These are phyloP conservation scores for Trichoderma asperellum DNA, from an alignment of 2,329 filamentous ascomycete genomes.

Conservation along the genomic window DNA sequence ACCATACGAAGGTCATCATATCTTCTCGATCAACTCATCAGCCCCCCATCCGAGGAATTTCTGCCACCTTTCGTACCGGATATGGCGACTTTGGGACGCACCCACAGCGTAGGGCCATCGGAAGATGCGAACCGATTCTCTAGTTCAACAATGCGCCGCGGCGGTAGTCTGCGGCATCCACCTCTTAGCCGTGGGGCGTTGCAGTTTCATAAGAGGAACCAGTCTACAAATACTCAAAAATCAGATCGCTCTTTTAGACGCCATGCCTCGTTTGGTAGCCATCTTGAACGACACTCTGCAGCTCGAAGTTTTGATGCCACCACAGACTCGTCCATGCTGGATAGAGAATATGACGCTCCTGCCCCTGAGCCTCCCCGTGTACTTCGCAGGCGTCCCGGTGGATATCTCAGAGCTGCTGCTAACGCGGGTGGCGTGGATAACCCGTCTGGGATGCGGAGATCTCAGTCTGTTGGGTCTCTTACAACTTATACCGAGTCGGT, in stretches of 20 bases:
- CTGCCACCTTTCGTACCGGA: slow-evolving; percentile 56
- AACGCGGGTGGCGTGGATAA: slow-evolving; percentile 55
- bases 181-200: slow-evolving; percentile 39
- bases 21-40: slow-evolving; percentile 54
- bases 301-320: slow-evolving; percentile 66
- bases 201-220: slow-evolving; percentile 49
- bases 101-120: slow-evolving; percentile 37
- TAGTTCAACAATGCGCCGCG: slow-evolving; percentile 36
- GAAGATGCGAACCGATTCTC: slow-evolving; percentile 43
- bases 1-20: slow-evolving; percentile 61
- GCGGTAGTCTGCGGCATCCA: slow-evolving; percentile 35
- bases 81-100: slow-evolving; percentile 45
- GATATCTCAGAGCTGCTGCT: slow-evolving; percentile 70
- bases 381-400: slow-evolving; percentile 73
- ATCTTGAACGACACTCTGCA: slow-evolving; percentile 53
- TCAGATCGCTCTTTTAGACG: slow-evolving; percentile 58
- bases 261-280: slow-evolving; percentile 64
- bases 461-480: slow-evolving; percentile 62
- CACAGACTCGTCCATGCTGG: slow-evolving; percentile 58
- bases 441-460: slow-evolving; percentile 51
- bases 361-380: slow-evolving; percentile 61
- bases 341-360: slow-evolving; percentile 44
- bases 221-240: slow-evolving; percentile 53
- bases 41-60: slow-evolving; percentile 44
- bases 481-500: slow-evolving; percentile 65